Evolutionary conservation across 768 basidiomycete genomes (phyloP).

Genomic region (Albatrellus ellisii): DNA sequence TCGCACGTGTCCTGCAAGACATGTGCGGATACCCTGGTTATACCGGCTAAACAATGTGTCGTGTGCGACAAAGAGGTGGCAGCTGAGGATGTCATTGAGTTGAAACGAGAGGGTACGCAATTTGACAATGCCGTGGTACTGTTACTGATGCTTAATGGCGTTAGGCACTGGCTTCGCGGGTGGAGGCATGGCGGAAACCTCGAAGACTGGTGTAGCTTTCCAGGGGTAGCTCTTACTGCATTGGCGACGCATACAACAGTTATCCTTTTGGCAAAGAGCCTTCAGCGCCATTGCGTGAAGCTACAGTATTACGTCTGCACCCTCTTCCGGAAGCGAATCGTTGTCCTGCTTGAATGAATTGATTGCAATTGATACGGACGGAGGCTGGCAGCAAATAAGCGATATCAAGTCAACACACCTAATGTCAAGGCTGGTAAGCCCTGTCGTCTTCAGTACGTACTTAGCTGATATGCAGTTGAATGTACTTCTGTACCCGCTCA

Average conservation of each 20-base stretch:
- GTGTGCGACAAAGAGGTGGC: constrained; percentile 62
- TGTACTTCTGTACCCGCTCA: no score
- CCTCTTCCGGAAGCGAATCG: no score
- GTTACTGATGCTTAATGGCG: neutral
- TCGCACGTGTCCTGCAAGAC: constrained; percentile 87
- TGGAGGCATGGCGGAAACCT: constrained; percentile 88
- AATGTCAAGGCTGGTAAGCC: no score
- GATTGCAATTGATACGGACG: no score
- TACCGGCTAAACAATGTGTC: constrained; percentile 68
- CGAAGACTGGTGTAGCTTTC: constrained; percentile 69
- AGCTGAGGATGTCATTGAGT: constrained; percentile 65
- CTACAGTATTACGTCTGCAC: no score
- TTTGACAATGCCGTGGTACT: neutral
- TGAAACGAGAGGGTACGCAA: constrained; percentile 74
- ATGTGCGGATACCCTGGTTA: constrained; percentile 81
- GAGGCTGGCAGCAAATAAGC: no score
- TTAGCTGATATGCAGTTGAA: no score
- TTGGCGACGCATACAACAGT: neutral
- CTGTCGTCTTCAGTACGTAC: no score
- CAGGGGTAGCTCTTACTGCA: constrained; percentile 39
- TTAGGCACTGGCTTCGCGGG: constrained; percentile 88
- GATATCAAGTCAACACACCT: no score
- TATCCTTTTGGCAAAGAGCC: neutral
- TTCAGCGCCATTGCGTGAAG: neutral
- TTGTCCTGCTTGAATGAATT: no score